Evolutionary conservation across 2,329 filamentous ascomycete species (phyloP), one percentile per base, ranked within the genome.

Genomic region (Colletotrichum noveboracense): DNA sequence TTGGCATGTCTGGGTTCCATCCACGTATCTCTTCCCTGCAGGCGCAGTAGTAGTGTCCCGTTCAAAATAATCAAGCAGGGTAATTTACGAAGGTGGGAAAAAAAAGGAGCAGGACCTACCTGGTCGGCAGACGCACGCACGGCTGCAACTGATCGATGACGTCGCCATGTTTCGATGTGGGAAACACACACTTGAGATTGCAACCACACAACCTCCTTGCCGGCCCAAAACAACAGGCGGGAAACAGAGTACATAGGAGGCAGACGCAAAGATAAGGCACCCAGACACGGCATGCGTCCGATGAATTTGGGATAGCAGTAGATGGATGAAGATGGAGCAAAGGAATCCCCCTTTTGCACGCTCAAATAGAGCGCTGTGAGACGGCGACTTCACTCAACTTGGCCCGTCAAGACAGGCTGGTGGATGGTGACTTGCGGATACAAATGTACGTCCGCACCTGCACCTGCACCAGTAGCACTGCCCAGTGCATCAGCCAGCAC

Each of bases 131-230:
- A 34, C 64, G 28, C 32, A 56, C 26, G 28, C 55, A 36, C 55
- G 32, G 71, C 70, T 61, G 60, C 73, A 56, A 26, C 28, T 71
- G 60, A 43, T 65, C 60, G 70, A 76, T 76, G 74, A 76, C 74
- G 74, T 76, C 48, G 70, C 14, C 32, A 12, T 74, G 70, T 74
- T 76, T 76, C 64, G 70, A 76, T 10, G 74, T 67, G 62, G 71
- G 71, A 74, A 75, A 75, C 68, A 61, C 34, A 34, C 48, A 21
- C 32, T 70, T 76, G 43, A 60, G 16, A 69, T 74, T 60, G 48
- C 48, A 65, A 74, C 70, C 14, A n/a, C 38, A 48, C 9, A n/a
- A 43, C 38, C 38, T 43, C 43, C 43, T 12, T 48, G 3, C n/a
- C 43, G 10, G 18, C n/a, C n/a, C 16, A n/a, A 34, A 61, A 32